A percentile compares a stretch with the other conserved stretches of the same genome.
These are phyloP conservation scores for Ustilago hordei DNA, from an alignment of 1,284 basidiomycete species.

Conservation along the genomic window DNA sequence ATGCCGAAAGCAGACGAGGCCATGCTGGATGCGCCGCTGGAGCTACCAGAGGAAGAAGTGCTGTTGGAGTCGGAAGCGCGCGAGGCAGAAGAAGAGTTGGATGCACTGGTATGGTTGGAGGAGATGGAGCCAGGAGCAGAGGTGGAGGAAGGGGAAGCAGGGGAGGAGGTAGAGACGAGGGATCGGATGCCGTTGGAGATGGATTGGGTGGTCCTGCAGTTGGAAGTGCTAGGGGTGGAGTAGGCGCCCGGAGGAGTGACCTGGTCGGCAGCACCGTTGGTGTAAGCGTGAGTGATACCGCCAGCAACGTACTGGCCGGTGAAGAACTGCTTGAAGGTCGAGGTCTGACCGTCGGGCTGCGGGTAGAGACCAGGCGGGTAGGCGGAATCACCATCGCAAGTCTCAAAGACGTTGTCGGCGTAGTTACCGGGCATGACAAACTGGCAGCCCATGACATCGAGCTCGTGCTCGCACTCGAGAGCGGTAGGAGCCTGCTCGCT, in stretches of 20 bases:
- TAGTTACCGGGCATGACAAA: constrained; percentile 70
- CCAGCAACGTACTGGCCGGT: constrained; percentile 52
- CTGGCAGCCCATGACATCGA: constrained; percentile 66
- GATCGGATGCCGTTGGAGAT: constrained; percentile 60
- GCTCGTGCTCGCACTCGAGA: constrained; percentile 63
- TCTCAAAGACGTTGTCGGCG: constrained; percentile 59
- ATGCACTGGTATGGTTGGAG: constrained; percentile 3
- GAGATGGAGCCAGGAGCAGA: constrained; percentile 16
- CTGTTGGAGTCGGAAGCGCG: constrained; percentile 11
- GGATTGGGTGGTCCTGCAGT: constrained; percentile 50
- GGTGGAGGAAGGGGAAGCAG: constrained; percentile 11
- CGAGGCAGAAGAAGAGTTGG: constrained; percentile 16
- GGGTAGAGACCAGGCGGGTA: constrained; percentile 66
- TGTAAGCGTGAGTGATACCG: constrained; percentile 53
- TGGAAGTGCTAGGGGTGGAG: constrained; percentile 59
- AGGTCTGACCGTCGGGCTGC: constrained; percentile 50
- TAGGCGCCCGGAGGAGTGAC: constrained; percentile 59
- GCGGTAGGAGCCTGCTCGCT: constrained; percentile 49
- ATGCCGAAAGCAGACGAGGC: constrained; percentile 38
- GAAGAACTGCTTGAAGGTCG: constrained; percentile 64
- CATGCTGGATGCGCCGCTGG: constrained; percentile 26
- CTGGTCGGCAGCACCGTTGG: constrained; percentile 59
- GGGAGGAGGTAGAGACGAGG: constrained; percentile 23
- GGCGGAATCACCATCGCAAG: constrained; percentile 66
- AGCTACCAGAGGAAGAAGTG: constrained; percentile 13